These are phyloP conservation scores for Schizosaccharomyces japonicus DNA, from an alignment of 805 yeast genomes.

Conservation along the genomic window DNA sequence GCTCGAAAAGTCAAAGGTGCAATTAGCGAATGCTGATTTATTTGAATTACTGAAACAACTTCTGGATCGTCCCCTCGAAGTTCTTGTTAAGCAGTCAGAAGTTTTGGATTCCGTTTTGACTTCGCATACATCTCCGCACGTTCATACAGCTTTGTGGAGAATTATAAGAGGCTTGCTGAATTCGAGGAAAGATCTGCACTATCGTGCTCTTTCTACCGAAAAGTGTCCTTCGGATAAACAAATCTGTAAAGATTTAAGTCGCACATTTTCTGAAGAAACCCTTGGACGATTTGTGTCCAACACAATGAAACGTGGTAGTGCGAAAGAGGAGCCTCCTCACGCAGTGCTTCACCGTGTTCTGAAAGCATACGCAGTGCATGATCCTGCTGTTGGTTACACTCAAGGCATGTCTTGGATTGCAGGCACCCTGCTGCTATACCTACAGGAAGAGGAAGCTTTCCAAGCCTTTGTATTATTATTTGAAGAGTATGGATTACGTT, in stretches of 20 bases:
- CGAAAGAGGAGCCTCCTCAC: not conserved
- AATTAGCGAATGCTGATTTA: too few relatives aligned
- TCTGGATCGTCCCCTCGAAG: not conserved
- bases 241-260: not conserved
- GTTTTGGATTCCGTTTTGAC: not conserved
- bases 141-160: not conserved
- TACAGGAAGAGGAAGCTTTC: conserved; percentile 67
- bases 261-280: not conserved
- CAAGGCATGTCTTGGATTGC: conserved; percentile 93
- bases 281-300: not conserved
- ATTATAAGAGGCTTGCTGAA: not conserved
- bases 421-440: conserved; percentile 60
- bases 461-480: conserved; percentile 56
- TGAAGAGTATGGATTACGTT: conserved; percentile 63
- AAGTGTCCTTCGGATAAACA: not conserved
- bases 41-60: too few relatives aligned
- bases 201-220: not conserved
- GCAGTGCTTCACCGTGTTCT: conserved; percentile 36
- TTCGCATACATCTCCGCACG: not conserved
- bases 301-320: too few relatives aligned
- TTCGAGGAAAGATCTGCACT: not conserved
- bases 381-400: conserved; percentile 86
- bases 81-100: not conserved
- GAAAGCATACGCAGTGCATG: conserved; percentile 63
- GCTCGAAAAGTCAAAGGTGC: too few relatives aligned